phyloP scores from a whole-genome alignment of 352 stramenopile species.

The Globisporangium echinulatum region DNA sequence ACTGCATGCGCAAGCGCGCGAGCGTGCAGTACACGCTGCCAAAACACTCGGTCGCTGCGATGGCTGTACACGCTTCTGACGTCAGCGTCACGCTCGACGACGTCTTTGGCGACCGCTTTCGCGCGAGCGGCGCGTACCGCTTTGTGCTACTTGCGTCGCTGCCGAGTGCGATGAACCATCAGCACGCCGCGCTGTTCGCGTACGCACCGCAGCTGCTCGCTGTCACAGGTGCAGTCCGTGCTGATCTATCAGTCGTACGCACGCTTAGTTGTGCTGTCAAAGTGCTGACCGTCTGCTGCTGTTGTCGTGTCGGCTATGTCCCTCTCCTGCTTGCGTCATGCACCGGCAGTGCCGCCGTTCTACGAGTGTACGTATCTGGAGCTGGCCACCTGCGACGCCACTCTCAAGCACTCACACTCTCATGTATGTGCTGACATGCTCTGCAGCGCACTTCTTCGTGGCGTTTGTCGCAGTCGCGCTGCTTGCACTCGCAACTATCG shows the following conservation, averaged over 20 bases:
- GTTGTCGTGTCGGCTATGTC: not conserved
- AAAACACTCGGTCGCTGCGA: not conserved
- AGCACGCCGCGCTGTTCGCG: conserved; percentile 19
- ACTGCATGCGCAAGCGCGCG: conserved; percentile 15
- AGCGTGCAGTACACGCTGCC: conserved; percentile 20
- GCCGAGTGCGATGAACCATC: conserved; percentile 18
- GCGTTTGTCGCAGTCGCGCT: conserved; percentile 11
- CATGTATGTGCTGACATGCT: not conserved
- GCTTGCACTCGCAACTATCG: conserved; percentile 13
- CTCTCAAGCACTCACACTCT: not conserved
- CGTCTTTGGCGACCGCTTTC: conserved; percentile 25
- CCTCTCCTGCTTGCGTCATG: not conserved
- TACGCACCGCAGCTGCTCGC: conserved; percentile 20
- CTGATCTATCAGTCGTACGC: not conserved
- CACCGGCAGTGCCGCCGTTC: conserved; percentile 10
- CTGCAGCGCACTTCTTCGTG: conserved; percentile 20
- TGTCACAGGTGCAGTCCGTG: conserved; percentile 12
- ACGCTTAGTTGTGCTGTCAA: not conserved
- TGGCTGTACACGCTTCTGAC: not conserved
- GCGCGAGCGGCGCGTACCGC: conserved; percentile 20
- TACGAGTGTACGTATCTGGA: conserved; percentile 8
- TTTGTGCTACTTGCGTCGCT: conserved; percentile 28
- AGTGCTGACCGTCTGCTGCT: not conserved
- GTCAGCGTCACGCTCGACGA: conserved; percentile 12
- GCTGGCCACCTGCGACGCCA: too few species aligned